A percentile compares a stretch with the other conserved stretches of the same genome.
Evolutionary conservation across 441 rosid species (phyloP).

Genomic region (Jatropha multifida): DNA sequence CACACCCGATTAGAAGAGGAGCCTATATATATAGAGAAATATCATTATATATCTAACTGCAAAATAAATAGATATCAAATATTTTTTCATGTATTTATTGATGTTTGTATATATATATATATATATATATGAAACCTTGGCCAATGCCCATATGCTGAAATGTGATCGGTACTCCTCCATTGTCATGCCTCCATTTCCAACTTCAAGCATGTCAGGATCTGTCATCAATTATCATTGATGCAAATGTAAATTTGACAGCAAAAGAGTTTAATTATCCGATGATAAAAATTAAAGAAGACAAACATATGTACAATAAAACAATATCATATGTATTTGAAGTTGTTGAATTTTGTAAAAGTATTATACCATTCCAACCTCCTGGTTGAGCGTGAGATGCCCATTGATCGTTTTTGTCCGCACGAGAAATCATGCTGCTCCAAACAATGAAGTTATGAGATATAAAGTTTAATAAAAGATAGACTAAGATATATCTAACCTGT

Average conservation of each 20-base stretch:
- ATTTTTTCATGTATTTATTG: no score
- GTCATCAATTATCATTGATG: not conserved
- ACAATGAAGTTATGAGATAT: not conserved
- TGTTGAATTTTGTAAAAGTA: not conserved
- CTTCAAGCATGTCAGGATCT: slow-evolving; percentile 61
- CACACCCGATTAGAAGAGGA: slow-evolving; percentile 48
- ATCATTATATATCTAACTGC: no score
- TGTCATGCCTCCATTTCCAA: slow-evolving; percentile 63
- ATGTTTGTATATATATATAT: no score
- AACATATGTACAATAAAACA: no score
- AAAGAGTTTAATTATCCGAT: not conserved
- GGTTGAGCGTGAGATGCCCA: slow-evolving; percentile 55
- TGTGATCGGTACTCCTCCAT: slow-evolving; percentile 50
- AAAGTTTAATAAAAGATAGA: not conserved
- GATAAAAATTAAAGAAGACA: not conserved
- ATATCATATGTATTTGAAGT: no score
- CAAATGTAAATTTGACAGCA: not conserved
- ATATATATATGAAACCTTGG: slow-evolving; percentile 38
- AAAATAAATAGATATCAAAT: no score
- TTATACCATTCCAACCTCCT: slow-evolving; percentile 59
- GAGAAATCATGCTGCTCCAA: slow-evolving; percentile 40
- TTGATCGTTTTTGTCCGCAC: slow-evolving; percentile 43
- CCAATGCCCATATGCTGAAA: slow-evolving; percentile 59
- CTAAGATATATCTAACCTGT: slow-evolving; percentile 25
- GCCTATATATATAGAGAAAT: slow-evolving; percentile 29